Evolutionary conservation across 2,329 filamentous ascomycete species (phyloP).

Genomic region (Scytalidium lignicola): DNA sequence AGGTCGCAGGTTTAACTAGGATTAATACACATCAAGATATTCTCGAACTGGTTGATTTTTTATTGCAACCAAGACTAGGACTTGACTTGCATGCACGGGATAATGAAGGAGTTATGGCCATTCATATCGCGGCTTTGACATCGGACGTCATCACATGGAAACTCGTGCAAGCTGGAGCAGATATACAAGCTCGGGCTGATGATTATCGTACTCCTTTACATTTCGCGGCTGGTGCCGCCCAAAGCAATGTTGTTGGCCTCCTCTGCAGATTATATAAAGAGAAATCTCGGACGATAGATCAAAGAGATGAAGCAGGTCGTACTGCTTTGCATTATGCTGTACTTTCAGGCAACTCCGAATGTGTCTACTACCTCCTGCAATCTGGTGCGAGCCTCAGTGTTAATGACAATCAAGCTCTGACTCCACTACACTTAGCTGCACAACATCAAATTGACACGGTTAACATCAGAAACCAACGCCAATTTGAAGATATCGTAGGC

Average conservation of each 20-base stretch:
- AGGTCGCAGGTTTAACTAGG: not conserved
- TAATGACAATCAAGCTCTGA: not conserved
- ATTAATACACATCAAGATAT: no score
- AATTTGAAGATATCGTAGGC: not conserved
- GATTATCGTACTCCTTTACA: slow-evolving; percentile 10
- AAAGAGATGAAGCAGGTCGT: slow-evolving; percentile 21
- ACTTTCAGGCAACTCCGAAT: slow-evolving; percentile 2
- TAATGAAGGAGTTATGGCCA: slow-evolving; percentile 4
- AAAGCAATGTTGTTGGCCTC: slow-evolving; percentile 24
- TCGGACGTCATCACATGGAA: slow-evolving; percentile 1
- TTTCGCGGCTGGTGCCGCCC: slow-evolving; percentile 7
- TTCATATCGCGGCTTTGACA: slow-evolving; percentile 11
- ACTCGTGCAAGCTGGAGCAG: slow-evolving; percentile 8
- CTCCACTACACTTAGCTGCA: slow-evolving; percentile 48
- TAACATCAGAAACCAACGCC: not conserved
- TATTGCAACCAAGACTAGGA: not conserved
- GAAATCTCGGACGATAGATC: slow-evolving; percentile 44
- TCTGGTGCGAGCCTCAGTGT: slow-evolving; percentile 39
- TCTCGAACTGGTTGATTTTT: not conserved
- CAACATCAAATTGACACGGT: slow-evolving; percentile 38
- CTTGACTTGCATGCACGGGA: slow-evolving; percentile 5
- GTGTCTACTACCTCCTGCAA: slow-evolving; percentile 1
- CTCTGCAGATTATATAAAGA: no score
- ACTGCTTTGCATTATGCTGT: slow-evolving; percentile 3
- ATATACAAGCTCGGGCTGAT: slow-evolving; percentile 1